Conservation (phyloP, 2,329 filamentous ascomycete genomes). For the Aspergillus unguis region DNA sequence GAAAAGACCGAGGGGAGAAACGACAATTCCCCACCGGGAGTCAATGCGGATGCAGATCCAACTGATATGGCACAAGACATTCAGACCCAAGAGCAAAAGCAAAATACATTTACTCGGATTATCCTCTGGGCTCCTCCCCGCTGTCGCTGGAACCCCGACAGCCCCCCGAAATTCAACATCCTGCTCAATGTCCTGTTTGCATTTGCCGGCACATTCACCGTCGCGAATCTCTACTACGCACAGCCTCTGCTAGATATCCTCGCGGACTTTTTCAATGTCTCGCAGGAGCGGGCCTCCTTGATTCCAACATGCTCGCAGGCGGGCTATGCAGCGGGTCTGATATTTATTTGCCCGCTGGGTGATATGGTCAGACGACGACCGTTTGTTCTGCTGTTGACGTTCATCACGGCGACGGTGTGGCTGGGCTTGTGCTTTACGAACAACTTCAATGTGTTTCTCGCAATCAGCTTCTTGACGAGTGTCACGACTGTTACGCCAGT, state of each 20-base stretch:
- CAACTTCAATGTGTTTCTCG: constrained; percentile 62
- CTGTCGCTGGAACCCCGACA: constrained; percentile 65
- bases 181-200: constrained; percentile 67
- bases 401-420: constrained; percentile 65
- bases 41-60: too few species aligned
- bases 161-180: constrained; percentile 66
- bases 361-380: constrained; percentile 65
- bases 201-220: constrained; percentile 48
- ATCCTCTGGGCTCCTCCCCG: constrained; percentile 61
- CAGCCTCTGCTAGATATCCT: constrained; percentile 76
- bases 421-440: constrained; percentile 67
- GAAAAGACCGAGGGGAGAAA: too few species aligned
- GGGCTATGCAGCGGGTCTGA: constrained; percentile 69
- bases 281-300: constrained; percentile 63
- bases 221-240: constrained; percentile 78
- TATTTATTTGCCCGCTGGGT: constrained; percentile 73
- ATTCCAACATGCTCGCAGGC: constrained; percentile 76
- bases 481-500: constrained; percentile 73
- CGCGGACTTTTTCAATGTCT: constrained; percentile 66
- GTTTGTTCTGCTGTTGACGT: constrained; percentile 65
- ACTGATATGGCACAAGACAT: too few species aligned
- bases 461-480: constrained; percentile 69
- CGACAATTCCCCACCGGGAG: too few species aligned
- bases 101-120: too few species aligned
- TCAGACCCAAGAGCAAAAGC: too few species aligned